Percentiles rank a stretch among this genome's conserved stretches.
Conservation (phyloP, 2,329 filamentous ascomycete species). For the Aschersonia sp. region DNA sequence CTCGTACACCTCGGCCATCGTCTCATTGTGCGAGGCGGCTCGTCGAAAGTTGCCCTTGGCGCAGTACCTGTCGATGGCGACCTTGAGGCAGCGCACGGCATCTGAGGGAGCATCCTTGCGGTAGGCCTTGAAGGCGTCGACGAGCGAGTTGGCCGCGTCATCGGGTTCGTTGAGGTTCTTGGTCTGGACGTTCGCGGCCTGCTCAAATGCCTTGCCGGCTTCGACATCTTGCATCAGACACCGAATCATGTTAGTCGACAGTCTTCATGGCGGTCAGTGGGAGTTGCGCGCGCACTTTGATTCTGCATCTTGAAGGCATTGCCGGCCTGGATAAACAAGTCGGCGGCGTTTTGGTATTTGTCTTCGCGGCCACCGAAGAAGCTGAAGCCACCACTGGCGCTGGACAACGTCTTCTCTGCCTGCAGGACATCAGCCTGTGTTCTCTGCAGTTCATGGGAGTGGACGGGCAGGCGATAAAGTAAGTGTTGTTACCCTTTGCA, state of each 20-base stretch:
- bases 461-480: too few species aligned
- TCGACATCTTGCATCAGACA: slow-evolving; percentile 48
- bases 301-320: slow-evolving; percentile 87
- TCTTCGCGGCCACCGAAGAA: slow-evolving; percentile 79
- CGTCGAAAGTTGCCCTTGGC: slow-evolving; percentile 80
- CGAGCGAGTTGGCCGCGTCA: slow-evolving; percentile 76
- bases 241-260: too few species aligned
- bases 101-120: slow-evolving; percentile 71
- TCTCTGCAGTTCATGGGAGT: too few species aligned
- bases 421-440: slow-evolving; percentile 19
- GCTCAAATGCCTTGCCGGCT: slow-evolving; percentile 76
- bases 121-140: slow-evolving; percentile 93
- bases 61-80: slow-evolving; percentile 76
- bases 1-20: slow-evolving; percentile 76
- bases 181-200: slow-evolving; percentile 68
- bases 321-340: slow-evolving; percentile 75
- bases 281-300: slow-evolving; percentile 42
- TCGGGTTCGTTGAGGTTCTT: slow-evolving; percentile 79
- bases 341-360: slow-evolving; percentile 80
- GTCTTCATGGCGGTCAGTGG: neutral
- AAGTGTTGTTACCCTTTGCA: slow-evolving; percentile 50
- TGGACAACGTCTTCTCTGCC: slow-evolving; percentile 73
- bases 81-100: slow-evolving; percentile 65
- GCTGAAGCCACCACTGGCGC: slow-evolving; percentile 69
- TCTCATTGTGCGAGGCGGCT: slow-evolving; percentile 83